phyloP scores from a whole-genome alignment of 2,329 filamentous ascomycete species.

The Gliomastix tumulicola region DNA sequence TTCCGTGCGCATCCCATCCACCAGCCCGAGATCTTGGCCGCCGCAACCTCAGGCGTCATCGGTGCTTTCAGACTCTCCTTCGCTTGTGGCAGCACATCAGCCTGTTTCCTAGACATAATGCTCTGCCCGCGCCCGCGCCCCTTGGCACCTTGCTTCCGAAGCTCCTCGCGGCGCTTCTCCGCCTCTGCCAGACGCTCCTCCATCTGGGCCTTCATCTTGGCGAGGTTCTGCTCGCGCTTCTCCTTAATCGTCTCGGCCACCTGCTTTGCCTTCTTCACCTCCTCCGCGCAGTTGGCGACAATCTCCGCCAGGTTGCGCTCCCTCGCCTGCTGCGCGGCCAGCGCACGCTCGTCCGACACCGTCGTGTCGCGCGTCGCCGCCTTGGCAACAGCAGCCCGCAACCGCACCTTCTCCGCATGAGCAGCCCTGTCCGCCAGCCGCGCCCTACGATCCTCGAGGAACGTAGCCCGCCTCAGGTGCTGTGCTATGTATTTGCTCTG shows the following conservation, averaged over 20 bases:
- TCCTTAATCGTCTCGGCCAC: slow-evolving; percentile 78
- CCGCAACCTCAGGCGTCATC: slow-evolving; percentile 56
- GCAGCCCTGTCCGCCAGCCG: slow-evolving; percentile 73
- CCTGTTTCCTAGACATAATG: slow-evolving; percentile 39
- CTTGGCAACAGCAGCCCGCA: slow-evolving; percentile 69
- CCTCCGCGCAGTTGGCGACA: slow-evolving; percentile 72
- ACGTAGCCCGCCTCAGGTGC: slow-evolving; percentile 71
- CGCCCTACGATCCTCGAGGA: slow-evolving; percentile 74
- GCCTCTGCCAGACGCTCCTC: slow-evolving; percentile 75
- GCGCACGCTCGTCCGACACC: slow-evolving; percentile 66
- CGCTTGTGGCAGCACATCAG: slow-evolving; percentile 38
- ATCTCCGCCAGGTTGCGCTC: slow-evolving; percentile 79
- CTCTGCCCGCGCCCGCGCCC: slow-evolving; percentile 49
- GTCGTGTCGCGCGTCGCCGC: slow-evolving; percentile 57
- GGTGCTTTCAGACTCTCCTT: slow-evolving; percentile 36
- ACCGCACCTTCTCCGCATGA: slow-evolving; percentile 75
- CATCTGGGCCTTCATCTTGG: slow-evolving; percentile 65
- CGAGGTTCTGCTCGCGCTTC: slow-evolving; percentile 67
- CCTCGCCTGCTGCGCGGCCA: slow-evolving; percentile 70
- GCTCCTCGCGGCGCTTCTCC: slow-evolving; percentile 61
- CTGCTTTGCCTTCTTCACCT: slow-evolving; percentile 75
- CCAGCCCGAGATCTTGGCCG: slow-evolving; percentile 58
- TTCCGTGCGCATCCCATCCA: slow-evolving; percentile 57
- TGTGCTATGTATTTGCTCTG: slow-evolving; percentile 75
- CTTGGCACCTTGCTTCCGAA: slow-evolving; percentile 46